Conservation (phyloP, 306 rosid species). For the Astragalus membranaceus region DNA sequence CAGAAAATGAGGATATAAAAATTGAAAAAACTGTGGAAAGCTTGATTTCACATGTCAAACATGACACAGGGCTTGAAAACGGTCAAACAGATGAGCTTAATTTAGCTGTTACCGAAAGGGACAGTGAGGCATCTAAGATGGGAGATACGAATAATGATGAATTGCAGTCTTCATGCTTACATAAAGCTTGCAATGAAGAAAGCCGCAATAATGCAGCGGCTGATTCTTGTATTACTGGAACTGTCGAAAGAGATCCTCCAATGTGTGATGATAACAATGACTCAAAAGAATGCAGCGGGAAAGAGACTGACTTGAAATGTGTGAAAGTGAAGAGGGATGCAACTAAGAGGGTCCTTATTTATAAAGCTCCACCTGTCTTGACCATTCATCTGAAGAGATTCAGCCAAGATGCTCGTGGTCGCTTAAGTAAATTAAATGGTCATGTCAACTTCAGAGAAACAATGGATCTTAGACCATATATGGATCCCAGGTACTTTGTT, state of each 20-base stretch:
- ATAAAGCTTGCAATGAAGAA: conserved; percentile 36
- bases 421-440: conserved; percentile 85
- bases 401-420: conserved; percentile 92
- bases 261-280: conserved; percentile 17
- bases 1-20: conserved; percentile 33
- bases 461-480: conserved; percentile 74
- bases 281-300: conserved; percentile 29
- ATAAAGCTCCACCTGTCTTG: conserved; percentile 71
- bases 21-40: conserved; percentile 28
- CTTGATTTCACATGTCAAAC: conserved; percentile 23
- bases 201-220: conserved; percentile 29
- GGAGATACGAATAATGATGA: conserved; percentile 25
- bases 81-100: conserved; percentile 30
- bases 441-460: conserved; percentile 69
- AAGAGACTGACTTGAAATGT: conserved; percentile 36
- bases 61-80: conserved; percentile 29
- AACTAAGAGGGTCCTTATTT: conserved; percentile 68
- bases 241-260: conserved; percentile 20
- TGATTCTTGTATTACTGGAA: conserved; percentile 27
- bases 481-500: conserved; percentile 71
- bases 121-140: conserved; percentile 18
- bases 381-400: conserved; percentile 93
- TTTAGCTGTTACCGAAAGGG: conserved; percentile 26
- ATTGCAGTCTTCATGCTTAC: conserved; percentile 32
- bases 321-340: conserved; percentile 85